These are phyloP conservation scores for Oryza coarctata DNA, from an alignment of 176 grass and related monocot species.

Conservation along the genomic window DNA sequence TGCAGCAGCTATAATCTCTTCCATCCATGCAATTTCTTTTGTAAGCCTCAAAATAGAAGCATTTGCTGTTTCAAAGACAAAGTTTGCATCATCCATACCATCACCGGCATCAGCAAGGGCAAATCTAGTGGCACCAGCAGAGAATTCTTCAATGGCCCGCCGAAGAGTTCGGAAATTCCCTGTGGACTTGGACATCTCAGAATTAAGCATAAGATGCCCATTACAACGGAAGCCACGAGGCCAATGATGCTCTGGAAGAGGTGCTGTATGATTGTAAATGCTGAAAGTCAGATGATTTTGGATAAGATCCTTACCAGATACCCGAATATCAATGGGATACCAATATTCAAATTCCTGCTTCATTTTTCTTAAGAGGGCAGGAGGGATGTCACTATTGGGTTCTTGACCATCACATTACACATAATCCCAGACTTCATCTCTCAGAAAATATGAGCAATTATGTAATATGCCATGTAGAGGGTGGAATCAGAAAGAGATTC, in stretches of 20 bases:
- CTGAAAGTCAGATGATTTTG: conserved; percentile 84
- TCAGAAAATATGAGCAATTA: conserved; percentile 70
- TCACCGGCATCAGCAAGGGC: conserved; percentile 87
- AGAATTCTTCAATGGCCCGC: conserved; percentile 63
- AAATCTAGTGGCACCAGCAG: conserved; percentile 81
- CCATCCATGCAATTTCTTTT: conserved; percentile 88
- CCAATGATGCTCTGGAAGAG: conserved; percentile 71
- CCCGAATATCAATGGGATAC: conserved; percentile 81
- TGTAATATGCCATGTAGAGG: conserved; percentile 84
- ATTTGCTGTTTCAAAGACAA: conserved; percentile 82
- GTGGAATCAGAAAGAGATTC: conserved; percentile 90
- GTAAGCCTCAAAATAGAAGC: conserved; percentile 75
- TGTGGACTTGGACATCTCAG: conserved; percentile 85
- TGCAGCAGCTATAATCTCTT: conserved; percentile 63
- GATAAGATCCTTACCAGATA: conserved; percentile 84
- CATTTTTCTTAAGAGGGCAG: conserved; percentile 59
- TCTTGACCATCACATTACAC: conserved; percentile 56
- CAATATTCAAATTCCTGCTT: conserved; percentile 84
- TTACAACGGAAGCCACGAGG: conserved; percentile 78
- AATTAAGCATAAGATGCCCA: conserved; percentile 89
- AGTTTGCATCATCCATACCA: conserved; percentile 92
- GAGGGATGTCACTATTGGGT: conserved; percentile 53
- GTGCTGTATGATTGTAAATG: conserved; percentile 76
- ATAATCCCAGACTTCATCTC: conserved; percentile 74
- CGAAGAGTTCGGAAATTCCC: conserved; percentile 75